phyloP scores from a whole-genome alignment of 2,329 filamentous ascomycete genomes.

The Tricladium varicosporioides region DNA sequence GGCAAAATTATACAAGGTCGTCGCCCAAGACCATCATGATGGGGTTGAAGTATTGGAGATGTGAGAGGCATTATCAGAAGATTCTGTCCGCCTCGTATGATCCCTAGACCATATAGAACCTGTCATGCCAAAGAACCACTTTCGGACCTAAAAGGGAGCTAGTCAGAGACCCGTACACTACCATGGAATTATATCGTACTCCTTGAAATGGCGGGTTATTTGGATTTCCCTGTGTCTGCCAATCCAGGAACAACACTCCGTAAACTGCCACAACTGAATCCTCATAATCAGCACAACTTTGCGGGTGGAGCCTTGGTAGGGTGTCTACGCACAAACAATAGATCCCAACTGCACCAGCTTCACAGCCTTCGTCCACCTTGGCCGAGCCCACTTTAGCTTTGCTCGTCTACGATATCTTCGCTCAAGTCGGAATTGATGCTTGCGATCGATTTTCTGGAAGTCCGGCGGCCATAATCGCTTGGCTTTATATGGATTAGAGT shows the following conservation, averaged over 20 bases:
- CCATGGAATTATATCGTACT: conserved; percentile 37
- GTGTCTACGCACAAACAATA: conserved; percentile 29
- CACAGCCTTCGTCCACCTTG: conserved; percentile 62
- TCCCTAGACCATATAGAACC: conserved; percentile 34
- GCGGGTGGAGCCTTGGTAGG: background rate
- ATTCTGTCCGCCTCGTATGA: conserved; percentile 18
- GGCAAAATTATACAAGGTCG: background rate
- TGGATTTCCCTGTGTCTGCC: conserved; percentile 36
- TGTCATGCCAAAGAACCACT: conserved; percentile 39
- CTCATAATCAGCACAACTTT: conserved; percentile 11
- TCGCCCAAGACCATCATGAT: background rate
- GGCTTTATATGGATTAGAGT: conserved; percentile 58
- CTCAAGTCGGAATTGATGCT: conserved; percentile 76
- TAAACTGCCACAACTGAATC: conserved; percentile 52
- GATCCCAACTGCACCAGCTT: conserved; percentile 57
- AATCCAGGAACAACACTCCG: conserved; percentile 61
- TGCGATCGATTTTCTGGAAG: conserved; percentile 64
- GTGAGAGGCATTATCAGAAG: conserved; percentile 20
- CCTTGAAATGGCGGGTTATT: conserved; percentile 47
- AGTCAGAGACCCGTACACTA: background rate
- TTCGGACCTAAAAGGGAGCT: conserved; percentile 36
- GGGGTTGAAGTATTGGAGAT: conserved; percentile 9
- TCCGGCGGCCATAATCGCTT: conserved; percentile 79
- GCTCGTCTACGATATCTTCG: conserved; percentile 73
- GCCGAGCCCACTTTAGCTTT: conserved; percentile 58